phyloP scores from a whole-genome alignment of 345 rosid genomes.

The Hypericum perforatum region DNA sequence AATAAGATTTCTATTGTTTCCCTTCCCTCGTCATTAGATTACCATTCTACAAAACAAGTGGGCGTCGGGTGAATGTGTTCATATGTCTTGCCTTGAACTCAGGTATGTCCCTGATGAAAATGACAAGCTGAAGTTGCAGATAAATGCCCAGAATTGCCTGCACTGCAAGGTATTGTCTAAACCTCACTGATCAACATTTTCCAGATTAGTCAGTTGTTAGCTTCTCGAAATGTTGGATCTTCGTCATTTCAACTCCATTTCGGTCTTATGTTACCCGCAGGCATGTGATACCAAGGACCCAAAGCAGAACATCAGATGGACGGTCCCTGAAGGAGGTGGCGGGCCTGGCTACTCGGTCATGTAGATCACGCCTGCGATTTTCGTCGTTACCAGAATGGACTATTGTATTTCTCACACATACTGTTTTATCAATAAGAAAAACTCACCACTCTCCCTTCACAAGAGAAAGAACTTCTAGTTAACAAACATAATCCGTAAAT shows the following conservation, averaged over 20 bases:
- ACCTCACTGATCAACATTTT: not conserved
- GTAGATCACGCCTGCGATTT: no score
- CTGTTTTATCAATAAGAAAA: not conserved
- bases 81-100: slow-evolving; percentile 9
- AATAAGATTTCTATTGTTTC: slow-evolving; percentile 15
- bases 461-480: no score
- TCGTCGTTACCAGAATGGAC: not conserved
- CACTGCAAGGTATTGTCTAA: slow-evolving; percentile 72
- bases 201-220: no score
- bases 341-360: slow-evolving; percentile 81
- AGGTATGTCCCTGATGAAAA: slow-evolving; percentile 74
- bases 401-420: not conserved
- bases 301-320: slow-evolving; percentile 89
- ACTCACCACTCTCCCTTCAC: not conserved
- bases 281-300: slow-evolving; percentile 95
- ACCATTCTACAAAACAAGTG: slow-evolving; percentile 1
- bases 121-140: slow-evolving; percentile 62
- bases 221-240: no score
- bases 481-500: no score
- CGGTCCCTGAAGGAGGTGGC: slow-evolving; percentile 94
- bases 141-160: slow-evolving; percentile 88
- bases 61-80: slow-evolving; percentile 2
- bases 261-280: slow-evolving; percentile 18
- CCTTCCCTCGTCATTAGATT: slow-evolving; percentile 4
- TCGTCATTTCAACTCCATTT: not conserved